Base-by-base conservation (phyloP, 225 moss, liverwort and hornwort species). In the Physcomitrium patens region DNA sequence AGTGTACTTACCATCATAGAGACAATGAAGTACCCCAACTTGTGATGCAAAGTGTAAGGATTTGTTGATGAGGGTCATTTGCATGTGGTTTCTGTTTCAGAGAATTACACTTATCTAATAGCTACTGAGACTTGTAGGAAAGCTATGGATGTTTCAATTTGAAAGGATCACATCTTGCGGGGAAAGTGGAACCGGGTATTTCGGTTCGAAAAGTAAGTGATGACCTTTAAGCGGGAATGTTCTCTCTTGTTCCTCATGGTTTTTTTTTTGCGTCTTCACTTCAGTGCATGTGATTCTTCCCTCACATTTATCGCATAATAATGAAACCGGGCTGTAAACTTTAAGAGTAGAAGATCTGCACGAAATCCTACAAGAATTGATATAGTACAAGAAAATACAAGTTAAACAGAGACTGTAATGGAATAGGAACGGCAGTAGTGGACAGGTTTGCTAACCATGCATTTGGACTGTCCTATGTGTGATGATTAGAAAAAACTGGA, bases 71-170 rank as follows among this genome's bases (percentile, higher is more conserved):
- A 62, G 3, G 9, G 0, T 24, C 63, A 16, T 41, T 24, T 74
- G 18, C 48, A 72, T 22, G 44, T 17, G 63, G 31, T 57, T 12
- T 26, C 27, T 65, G 19, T 67, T 8, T 62, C 1, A 9, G 6
- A 59, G 45, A 44, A 55, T 54, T 0, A 11, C 11, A 48, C 54
- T 27, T 48, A 55, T 58, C n/a, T 45, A 12, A 13, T 12, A 67
- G 46, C 10, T 44, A 51, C 51, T 58, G 60, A 17, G 51, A 48
- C 9, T 75, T 42, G 64, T 75, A 82, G 77, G 73, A 79, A 65
- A 79, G 69, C 49, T 85, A 82, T 14, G 82, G 85, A 9, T 86
- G 86, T 46, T 82, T 79, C 24, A 77, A 79, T n/a, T 86, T 74
- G 1, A 75, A 81, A 54, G 20, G 60, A 31, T 76, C 61, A 26